Evolutionary conservation across 208 protist species (phyloP), one percentile per base, ranked within the genome.

Genomic region (Angomonas ambiguus): DNA sequence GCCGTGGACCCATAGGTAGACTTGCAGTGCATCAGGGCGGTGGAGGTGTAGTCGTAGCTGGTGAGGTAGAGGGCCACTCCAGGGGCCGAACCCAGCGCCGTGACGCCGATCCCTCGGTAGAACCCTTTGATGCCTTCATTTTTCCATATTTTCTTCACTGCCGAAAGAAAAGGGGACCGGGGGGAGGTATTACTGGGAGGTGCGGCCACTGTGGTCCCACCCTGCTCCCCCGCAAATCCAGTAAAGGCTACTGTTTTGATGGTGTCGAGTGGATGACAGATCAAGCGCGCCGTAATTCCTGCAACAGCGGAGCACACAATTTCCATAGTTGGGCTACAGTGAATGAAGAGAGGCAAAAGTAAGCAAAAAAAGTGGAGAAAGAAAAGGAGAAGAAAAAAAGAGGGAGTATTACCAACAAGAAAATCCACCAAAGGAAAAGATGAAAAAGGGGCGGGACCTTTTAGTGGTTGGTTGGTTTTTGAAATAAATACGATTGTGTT

Each of bases 241-340:
- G 88, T 92, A 68, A 92, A 92, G 30, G 72, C 67, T 8, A 92
- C 80, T 0, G 91, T 90, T 66, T 96, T 96, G 35, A 82, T 75
- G 0, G 91, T 96, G 67, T 96, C 87, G 31, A 96, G 68, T 0
- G 91, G 91, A 60, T 96, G 91, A 62, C 82, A 91, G 1, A 83
- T 31, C 2, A 88, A 1, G 11, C 87, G 82, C 11, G 83, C 83
- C 5, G 62, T 31, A 11, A 90, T 76, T 6, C 91, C 91, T 0
- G 91, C 35, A 20, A 84, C 83, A 16, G 91, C 78, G 71, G 42
- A 49, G 51, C 49, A 53, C 34, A 65, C 30, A 28, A 20, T 32
- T 51, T 33, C 31, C 51, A 53, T 33, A n/a, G 34, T 8, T 2
- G 16, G 4, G 28, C 5, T n/a, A 69, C 24, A 5, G 27, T 62